Percentiles rank a stretch among this genome's conserved stretches.
phyloP scores from a whole-genome alignment of 2,329 filamentous ascomycete species.

The Beauveria medogensis region DNA sequence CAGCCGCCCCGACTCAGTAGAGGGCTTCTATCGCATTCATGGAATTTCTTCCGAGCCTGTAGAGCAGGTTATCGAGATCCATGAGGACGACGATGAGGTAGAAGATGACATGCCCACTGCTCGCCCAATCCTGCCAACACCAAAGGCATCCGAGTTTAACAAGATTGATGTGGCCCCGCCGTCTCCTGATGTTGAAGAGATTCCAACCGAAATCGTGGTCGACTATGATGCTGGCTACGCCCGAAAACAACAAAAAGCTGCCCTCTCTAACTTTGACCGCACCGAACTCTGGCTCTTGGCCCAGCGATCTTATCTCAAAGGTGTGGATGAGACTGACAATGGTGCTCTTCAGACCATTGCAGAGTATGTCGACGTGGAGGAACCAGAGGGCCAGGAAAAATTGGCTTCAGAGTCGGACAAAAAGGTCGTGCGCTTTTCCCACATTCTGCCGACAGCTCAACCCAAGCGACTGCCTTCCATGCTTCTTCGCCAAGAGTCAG shows the following conservation, averaged over 20 bases:
- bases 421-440: slow-evolving; percentile 71
- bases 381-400: slow-evolving; percentile 15
- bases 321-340: slow-evolving; percentile 45
- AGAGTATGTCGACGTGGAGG: slow-evolving; percentile 26
- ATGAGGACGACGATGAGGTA: slow-evolving; percentile 37
- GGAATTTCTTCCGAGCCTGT: slow-evolving; percentile 40
- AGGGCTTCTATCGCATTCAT: slow-evolving; percentile 30
- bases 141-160: slow-evolving; percentile 22
- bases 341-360: slow-evolving; percentile 29
- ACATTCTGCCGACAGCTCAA: slow-evolving; percentile 37
- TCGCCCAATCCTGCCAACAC: slow-evolving; percentile 34
- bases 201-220: slow-evolving; percentile 55
- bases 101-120: slow-evolving; percentile 61
- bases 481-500: slow-evolving; percentile 55
- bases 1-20: slow-evolving; percentile 28
- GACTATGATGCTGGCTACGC: slow-evolving; percentile 72
- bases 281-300: slow-evolving; percentile 81
- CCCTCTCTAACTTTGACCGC: slow-evolving; percentile 69
- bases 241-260: slow-evolving; percentile 61
- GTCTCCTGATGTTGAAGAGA: slow-evolving; percentile 46
- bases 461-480: slow-evolving; percentile 45
- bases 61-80: slow-evolving; percentile 60
- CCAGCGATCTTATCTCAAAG: slow-evolving; percentile 68
- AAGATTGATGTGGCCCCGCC: slow-evolving; percentile 25
- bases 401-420: slow-evolving; percentile 34